A percentile compares a stretch with the other conserved stretches of the same genome.
Conservation (phyloP, 176 grass and related monocot species). For the Avena eriantha region DNA sequence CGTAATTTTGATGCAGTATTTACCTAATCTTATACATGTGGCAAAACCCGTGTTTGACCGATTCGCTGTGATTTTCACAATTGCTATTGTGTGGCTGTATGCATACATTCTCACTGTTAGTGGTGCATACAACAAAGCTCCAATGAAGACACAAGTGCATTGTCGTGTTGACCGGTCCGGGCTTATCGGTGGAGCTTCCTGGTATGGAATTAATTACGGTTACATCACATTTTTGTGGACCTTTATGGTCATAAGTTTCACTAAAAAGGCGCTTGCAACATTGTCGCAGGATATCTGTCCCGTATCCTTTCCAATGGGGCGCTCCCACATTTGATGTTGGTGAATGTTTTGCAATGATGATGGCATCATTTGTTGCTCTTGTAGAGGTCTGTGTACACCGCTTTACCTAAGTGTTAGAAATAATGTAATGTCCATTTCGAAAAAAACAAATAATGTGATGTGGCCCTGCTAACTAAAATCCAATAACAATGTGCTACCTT, state of each 20-base stretch:
- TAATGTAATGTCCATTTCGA: neutral
- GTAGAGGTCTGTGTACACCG: slow-evolving; percentile 64
- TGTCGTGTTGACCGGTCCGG: slow-evolving; percentile 92
- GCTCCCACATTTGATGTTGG: slow-evolving; percentile 93
- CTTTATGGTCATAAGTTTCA: neutral
- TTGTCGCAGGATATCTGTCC: slow-evolving; percentile 68
- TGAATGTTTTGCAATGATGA: slow-evolving; percentile 97
- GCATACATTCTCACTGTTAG: slow-evolving; percentile 84
- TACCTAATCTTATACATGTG: slow-evolving; percentile 65
- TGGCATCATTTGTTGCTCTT: slow-evolving; percentile 81
- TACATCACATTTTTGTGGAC: neutral
- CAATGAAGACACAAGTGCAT: slow-evolving; percentile 75
- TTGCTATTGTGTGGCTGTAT: slow-evolving; percentile 87
- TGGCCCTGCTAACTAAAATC: neutral
- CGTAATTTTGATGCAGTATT: slow-evolving; percentile 58
- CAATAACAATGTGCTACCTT: slow-evolving; percentile 5
- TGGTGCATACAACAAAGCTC: slow-evolving; percentile 77
- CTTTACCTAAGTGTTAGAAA: neutral
- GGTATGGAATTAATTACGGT: slow-evolving; percentile 46
- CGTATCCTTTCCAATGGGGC: slow-evolving; percentile 96
- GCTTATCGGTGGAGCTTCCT: slow-evolving; percentile 77
- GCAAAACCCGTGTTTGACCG: slow-evolving; percentile 65
- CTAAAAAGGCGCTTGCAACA: neutral
- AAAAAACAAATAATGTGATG: neutral
- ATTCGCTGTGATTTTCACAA: slow-evolving; percentile 87